Base-by-base conservation (phyloP, 2,329 filamentous ascomycete genomes). In the Aspergillus ochraceus region DNA sequence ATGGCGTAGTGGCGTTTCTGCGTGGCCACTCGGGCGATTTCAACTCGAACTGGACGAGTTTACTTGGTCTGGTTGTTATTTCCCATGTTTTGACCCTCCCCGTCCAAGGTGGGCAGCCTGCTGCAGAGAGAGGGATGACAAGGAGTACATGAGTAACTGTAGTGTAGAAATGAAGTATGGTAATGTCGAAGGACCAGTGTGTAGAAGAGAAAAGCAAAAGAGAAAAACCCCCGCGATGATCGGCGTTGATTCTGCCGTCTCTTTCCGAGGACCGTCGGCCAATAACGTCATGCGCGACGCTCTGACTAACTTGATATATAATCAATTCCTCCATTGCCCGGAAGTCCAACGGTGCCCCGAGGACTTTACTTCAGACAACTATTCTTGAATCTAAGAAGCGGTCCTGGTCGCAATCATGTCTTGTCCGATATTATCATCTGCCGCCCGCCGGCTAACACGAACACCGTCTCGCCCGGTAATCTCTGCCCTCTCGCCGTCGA, bases 271-370 rank as follows among this genome's bases (percentile, higher is more conserved):
- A 8, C n/a, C 6, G 3, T 49, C 60, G 61, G 62, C 73, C 72
- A 75, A 74, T 74, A 57, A 57, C 55, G 63, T 68, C 62, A 64
- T 64, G 54, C 47, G 54, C 61, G 68, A 61, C 62, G 32, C 53
- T 66, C 61, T 71, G 69, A 73, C 69, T 71, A 73, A 73, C 63
- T 60, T 60, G 61, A 69, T 66, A 65, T 64, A 64, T 63, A 68
- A 70, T 66, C 63, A 64, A 59, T 54, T 46, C 24, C 17, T 29
- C 46, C 47, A 47, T 46, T 49, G 42, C 49, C 20, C 19, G 26
- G 19, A 11, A 32, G 46, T 19, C 42, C 32, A 46, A 4, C 20
- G 54, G 54, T 55, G 22, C 30, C 24, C 47, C 24, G 39, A 2
- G 26, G 26, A 26, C 26, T 14, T 42, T 39, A 24, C 46, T 39